Evolutionary conservation across 495 filamentous ascomycete species (phyloP).

Genomic region (Lepidopterella palustris): DNA sequence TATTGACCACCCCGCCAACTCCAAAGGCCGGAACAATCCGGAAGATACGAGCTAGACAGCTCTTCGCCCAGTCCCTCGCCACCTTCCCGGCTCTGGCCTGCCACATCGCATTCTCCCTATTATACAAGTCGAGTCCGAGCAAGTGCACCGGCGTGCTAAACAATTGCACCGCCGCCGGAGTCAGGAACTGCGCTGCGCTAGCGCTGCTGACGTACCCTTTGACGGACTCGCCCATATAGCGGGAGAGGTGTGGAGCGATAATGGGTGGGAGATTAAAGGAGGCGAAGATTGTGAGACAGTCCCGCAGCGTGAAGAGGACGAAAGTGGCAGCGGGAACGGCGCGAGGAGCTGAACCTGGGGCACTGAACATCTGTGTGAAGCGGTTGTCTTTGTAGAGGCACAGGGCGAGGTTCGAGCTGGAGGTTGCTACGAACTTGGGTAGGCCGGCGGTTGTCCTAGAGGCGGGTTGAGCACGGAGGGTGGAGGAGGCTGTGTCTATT

Average conservation of each 20-base stretch:
- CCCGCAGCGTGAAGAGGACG: conserved; percentile 71
- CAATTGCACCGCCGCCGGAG: conserved; percentile 76
- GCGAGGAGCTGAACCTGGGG: conserved; percentile 40
- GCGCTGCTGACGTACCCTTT: conserved; percentile 48
- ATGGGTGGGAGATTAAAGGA: conserved; percentile 85
- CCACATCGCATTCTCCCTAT: conserved; percentile 50
- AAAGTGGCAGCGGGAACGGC: conserved; percentile 60
- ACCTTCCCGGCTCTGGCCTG: conserved; percentile 58
- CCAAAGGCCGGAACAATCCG: conserved; percentile 94
- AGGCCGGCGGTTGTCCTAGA: conserved; percentile 59
- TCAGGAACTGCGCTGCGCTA: conserved; percentile 69
- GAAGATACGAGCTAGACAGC: conserved; percentile 72
- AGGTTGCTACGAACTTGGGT: conserved; percentile 76
- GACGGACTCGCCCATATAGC: conserved; percentile 39
- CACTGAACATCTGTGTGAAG: conserved; percentile 78
- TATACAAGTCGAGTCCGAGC: conserved; percentile 84
- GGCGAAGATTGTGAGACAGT: conserved; percentile 88
- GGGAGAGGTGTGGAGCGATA: conserved; percentile 54
- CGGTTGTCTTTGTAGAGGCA: conserved; percentile 90
- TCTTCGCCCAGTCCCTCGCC: conserved; percentile 68
- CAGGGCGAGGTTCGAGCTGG: conserved; percentile 77
- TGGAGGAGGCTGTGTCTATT: conserved; percentile 75
- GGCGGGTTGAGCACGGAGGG: conserved; percentile 49
- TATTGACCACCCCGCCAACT: conserved; percentile 84
- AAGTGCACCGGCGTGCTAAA: conserved; percentile 82